Evolutionary conservation across 495 filamentous ascomycete species (phyloP), one percentile per base, ranked within the genome.

Genomic region (Penicillium mononematosum): DNA sequence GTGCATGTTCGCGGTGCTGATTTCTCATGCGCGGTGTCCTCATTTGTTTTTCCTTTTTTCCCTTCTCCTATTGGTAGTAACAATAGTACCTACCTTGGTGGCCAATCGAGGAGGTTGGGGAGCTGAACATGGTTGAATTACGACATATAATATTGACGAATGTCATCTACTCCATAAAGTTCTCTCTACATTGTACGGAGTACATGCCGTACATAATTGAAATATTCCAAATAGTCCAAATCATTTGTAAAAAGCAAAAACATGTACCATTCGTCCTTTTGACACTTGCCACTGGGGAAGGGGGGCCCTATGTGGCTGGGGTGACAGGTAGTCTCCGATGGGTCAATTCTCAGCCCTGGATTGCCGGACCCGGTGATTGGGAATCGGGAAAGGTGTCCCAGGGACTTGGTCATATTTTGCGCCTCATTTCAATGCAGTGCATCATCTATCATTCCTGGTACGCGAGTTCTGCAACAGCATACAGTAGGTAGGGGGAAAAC

Each of bases 1-100:
- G 65, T 20, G 57, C 69, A 58, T 45, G 50, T 25, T 53, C 58
- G 38, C 61, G 57, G 22, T 38, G 24, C 17, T 56, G 25, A 56
- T 50, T 29, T 41, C 19, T 41, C 25, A 31, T 53, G 55, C 38
- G 48, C 60, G 56, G 32, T 45, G 41, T 53, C 50, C n/a, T 60
- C 2, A 43, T 43, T 29, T 32, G 22, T 38, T n/a, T 25, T n/a
- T 52, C 27, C 0, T 25, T 7, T 16, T 20, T 29, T 5, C 10
- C 4, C 19, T 19, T 32, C 2, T 8, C 7, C 10, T 39, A 17
- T 34, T 19, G 2, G 16, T 42, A 31, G 11, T 27, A 2, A 19
- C 34, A 39, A 24, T 42, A 22, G 17, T 41, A 36, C 10, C 16
- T 29, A 46, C 45, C 14, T 29, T 29, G 19, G 43, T 41, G 36